phyloP scores from a whole-genome alignment of 345 rosid genomes.

The Eutrema japonicum region DNA sequence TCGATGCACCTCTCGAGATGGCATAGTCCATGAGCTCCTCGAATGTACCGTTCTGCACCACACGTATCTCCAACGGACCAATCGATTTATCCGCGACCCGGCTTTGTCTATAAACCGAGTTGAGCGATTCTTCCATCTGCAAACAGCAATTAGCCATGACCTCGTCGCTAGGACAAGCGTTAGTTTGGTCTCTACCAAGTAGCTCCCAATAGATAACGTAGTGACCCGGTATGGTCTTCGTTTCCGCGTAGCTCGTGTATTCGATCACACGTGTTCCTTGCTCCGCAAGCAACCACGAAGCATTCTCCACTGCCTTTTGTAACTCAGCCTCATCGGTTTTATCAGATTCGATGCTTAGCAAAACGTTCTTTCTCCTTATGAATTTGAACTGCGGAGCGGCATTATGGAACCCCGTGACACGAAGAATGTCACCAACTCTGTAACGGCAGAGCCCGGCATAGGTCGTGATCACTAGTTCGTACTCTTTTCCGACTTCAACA shows the following conservation, averaged over 20 bases:
- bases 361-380: constrained; percentile 78
- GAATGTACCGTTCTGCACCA: constrained; percentile 80
- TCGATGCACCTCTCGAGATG: constrained; percentile 85
- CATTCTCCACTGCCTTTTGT: constrained; percentile 75
- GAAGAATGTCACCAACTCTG: constrained; percentile 86
- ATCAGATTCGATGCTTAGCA: constrained; percentile 82
- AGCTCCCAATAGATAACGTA: constrained; percentile 93
- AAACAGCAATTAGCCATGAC: constrained; percentile 66
- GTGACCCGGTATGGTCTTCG: constrained; percentile 72
- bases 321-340: constrained; percentile 92
- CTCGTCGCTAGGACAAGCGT: constrained; percentile 52
- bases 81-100: constrained; percentile 83
- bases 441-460: constrained; percentile 81
- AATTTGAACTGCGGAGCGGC: constrained; percentile 82
- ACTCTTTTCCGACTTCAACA: constrained; percentile 72
- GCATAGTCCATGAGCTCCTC: constrained; percentile 97
- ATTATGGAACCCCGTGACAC: constrained; percentile 74
- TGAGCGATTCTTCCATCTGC: constrained; percentile 76
- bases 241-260: constrained; percentile 86
- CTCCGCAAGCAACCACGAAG: constrained; percentile 52
- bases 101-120: constrained; percentile 84
- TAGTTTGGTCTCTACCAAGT: constrained; percentile 47
- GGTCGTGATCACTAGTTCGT: constrained; percentile 82
- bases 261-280: constrained; percentile 70
- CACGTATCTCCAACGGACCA: constrained; percentile 84